phyloP scores from a whole-genome alignment of 257 asterid species.

The Nicotiana attenuata region DNA sequence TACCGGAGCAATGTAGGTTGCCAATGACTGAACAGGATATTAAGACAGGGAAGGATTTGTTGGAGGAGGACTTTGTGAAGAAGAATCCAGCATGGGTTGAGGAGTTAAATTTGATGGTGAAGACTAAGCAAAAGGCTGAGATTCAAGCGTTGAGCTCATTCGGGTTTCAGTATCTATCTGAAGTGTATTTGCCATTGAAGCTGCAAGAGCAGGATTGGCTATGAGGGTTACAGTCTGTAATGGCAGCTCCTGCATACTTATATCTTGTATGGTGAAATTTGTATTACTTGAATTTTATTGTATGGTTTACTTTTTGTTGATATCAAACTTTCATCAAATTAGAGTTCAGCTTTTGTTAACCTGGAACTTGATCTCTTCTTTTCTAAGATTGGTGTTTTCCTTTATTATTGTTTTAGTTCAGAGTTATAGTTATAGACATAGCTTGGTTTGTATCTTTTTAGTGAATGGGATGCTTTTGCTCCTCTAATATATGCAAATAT shows the following conservation, averaged over 20 bases:
- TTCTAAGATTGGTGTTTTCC: background rate
- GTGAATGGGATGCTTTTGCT: background rate
- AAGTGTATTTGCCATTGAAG: slow-evolving; percentile 85
- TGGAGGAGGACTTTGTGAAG: slow-evolving; percentile 96
- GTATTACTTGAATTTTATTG: background rate
- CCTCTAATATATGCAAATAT: background rate
- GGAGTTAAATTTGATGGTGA: slow-evolving; percentile 86
- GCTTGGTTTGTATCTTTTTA: background rate
- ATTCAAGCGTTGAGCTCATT: slow-evolving; percentile 90
- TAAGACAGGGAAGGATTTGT: slow-evolving; percentile 77
- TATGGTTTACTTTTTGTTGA: background rate
- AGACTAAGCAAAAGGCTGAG: slow-evolving; percentile 88
- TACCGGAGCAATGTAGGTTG: slow-evolving; percentile 82
- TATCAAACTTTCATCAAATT: background rate
- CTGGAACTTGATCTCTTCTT: background rate
- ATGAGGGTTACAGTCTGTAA: slow-evolving; percentile 20
- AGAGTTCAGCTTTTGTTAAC: background rate
- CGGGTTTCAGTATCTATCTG: slow-evolving; percentile 87
- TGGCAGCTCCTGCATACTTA: background rate
- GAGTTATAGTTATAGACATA: background rate
- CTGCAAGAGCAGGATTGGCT: slow-evolving; percentile 92
- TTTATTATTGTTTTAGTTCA: background rate
- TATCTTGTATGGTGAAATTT: background rate
- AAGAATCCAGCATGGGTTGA: slow-evolving; percentile 93
- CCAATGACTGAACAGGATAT: slow-evolving; percentile 90